A percentile compares a stretch with the other conserved stretches of the same genome.
phyloP scores from a whole-genome alignment of 2,329 filamentous ascomycete species.

The Penicillium sp. region DNA sequence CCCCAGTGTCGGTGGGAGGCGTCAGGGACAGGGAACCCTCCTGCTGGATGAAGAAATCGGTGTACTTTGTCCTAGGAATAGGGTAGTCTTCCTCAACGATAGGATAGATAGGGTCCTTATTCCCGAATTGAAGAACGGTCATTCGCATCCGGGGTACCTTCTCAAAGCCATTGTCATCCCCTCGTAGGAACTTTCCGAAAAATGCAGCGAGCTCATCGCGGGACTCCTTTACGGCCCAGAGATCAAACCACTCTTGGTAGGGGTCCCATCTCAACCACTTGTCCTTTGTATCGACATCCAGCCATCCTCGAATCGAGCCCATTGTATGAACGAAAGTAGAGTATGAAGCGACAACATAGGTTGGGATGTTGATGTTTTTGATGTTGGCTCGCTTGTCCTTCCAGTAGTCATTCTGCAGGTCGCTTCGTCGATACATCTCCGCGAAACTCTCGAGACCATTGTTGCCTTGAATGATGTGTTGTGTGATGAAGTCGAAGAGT shows the following conservation, averaged over 20 bases:
- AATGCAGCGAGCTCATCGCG: conserved; percentile 4
- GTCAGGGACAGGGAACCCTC: neutral
- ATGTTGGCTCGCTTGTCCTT: neutral
- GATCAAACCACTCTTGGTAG: conserved; percentile 8
- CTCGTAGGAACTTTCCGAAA: conserved; percentile 5
- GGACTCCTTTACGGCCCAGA: neutral
- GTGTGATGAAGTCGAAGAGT: neutral
- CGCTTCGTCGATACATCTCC: neutral
- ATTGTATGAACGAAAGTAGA: neutral
- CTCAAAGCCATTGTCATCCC: conserved; percentile 4
- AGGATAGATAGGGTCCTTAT: neutral
- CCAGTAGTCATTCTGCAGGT: neutral
- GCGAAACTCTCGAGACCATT: neutral
- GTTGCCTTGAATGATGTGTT: neutral
- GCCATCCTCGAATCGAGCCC: neutral
- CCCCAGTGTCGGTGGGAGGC: neutral
- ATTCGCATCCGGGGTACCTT: neutral
- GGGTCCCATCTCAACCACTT: conserved; percentile 1
- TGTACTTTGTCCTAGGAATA: neutral
- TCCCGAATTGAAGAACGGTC: neutral
- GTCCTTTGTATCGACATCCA: neutral
- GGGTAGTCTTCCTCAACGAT: neutral
- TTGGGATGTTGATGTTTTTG: neutral
- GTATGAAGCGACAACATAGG: neutral
- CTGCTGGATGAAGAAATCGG: neutral